Evolutionary conservation across 495 filamentous ascomycete genomes (phyloP).

Genomic region (Aspergillus bridgeri): DNA sequence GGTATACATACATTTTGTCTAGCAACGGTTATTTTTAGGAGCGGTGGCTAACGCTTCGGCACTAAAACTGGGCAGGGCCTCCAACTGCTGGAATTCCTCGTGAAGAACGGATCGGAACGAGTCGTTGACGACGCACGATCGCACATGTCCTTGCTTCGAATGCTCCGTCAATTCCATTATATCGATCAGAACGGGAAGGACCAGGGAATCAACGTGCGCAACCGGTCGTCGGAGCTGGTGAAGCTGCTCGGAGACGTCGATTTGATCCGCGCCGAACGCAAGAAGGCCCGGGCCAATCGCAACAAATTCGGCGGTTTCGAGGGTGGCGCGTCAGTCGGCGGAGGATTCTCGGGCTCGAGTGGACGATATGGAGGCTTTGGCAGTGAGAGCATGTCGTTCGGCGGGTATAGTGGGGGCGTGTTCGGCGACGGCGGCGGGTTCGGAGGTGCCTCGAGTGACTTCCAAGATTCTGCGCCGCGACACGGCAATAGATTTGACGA

Average conservation of each 20-base stretch:
- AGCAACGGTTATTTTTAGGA: neutral
- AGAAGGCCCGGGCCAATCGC: slow-evolving; percentile 85
- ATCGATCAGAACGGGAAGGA: slow-evolving; percentile 98
- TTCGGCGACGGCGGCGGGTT: slow-evolving; percentile 94
- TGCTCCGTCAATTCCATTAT: slow-evolving; percentile 97
- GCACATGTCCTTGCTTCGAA: slow-evolving; percentile 91
- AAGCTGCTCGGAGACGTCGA: slow-evolving; percentile 94
- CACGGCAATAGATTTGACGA: slow-evolving; percentile 83
- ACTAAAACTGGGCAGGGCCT: slow-evolving; percentile 54
- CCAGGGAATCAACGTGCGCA: slow-evolving; percentile 96
- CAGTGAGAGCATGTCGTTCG: slow-evolving; percentile 68
- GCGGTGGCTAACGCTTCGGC: neutral
- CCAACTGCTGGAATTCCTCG: slow-evolving; percentile 93
- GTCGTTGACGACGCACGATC: slow-evolving; percentile 97
- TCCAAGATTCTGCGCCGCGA: slow-evolving; percentile 57
- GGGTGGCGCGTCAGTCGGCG: slow-evolving; percentile 63
- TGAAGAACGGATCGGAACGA: slow-evolving; percentile 97
- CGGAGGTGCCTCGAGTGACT: slow-evolving; percentile 64
- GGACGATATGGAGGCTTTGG: slow-evolving; percentile 87
- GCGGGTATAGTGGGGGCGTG: slow-evolving; percentile 81
- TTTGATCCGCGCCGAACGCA: slow-evolving; percentile 83
- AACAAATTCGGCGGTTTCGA: slow-evolving; percentile 95
- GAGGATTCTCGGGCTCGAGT: slow-evolving; percentile 51
- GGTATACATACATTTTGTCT: slow-evolving; percentile 31
- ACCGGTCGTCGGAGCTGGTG: slow-evolving; percentile 90